Conservation (phyloP, 805 yeast genomes). For the Ogataea paraovalis region DNA sequence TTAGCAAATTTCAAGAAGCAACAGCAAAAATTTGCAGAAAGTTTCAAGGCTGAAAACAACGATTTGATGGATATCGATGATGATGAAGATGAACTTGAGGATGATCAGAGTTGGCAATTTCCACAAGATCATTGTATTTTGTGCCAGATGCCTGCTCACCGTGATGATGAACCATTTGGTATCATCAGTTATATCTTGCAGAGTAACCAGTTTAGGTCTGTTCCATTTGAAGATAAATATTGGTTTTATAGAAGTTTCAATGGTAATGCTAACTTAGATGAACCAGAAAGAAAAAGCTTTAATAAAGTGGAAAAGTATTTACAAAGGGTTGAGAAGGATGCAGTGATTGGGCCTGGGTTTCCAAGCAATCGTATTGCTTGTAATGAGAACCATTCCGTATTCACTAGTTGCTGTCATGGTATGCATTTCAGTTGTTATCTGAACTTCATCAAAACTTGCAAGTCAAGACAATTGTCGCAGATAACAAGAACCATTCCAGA, state of each 20-base stretch:
- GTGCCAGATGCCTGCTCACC: conserved; percentile 69
- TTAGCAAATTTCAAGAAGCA: conserved; percentile 77
- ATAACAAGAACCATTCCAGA: conserved; percentile 82
- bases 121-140: conserved; percentile 76
- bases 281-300: conserved; percentile 4
- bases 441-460: conserved; percentile 54
- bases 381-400: conserved; percentile 43
- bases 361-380: conserved; percentile 34
- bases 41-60: conserved; percentile 23
- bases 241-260: conserved; percentile 66
- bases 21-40: conserved; percentile 69
- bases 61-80: conserved; percentile 40
- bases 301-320: conserved; percentile 37
- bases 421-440: conserved; percentile 80
- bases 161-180: conserved; percentile 66
- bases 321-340: conserved; percentile 31
- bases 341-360: conserved; percentile 71
- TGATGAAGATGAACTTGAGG: conserved; percentile 34
- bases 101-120: conserved; percentile 54
- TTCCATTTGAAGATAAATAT: conserved; percentile 60
- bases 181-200: conserved; percentile 59
- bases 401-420: conserved; percentile 89
- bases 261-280: conserved; percentile 41
- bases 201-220: conserved; percentile 55
- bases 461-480: conserved; percentile 54